Base-by-base conservation (phyloP, 371 early-diverging fungal species). In the Apophysomyces sp. region DNA sequence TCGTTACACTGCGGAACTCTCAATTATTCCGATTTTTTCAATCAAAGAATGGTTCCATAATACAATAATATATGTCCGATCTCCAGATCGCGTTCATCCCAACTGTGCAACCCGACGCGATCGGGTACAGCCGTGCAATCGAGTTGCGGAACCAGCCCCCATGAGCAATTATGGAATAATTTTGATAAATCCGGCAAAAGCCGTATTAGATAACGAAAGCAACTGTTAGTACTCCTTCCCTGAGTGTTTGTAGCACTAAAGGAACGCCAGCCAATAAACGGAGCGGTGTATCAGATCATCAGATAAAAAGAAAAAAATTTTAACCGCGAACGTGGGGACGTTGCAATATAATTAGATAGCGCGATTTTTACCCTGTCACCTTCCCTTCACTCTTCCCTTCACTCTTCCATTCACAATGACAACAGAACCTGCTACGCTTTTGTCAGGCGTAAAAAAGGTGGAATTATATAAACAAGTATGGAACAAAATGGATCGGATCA, bases 231-330 rank as follows among this genome's bases (percentile, higher is more conserved):
- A n/a, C n/a, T n/a, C n/a, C n/a, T n/a, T n/a, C 3, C 34, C 8
- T 34, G 11, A 34, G 34, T 13, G n/a, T 13, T 34, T 34, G 34
- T 34, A 34, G 8, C 13, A 34, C 34, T 11, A 21, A 21, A 21
- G 0, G 18, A 44, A 44, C 21, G 49, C 11, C 24, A 44, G 21
- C 21, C 49, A 8, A 21, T 21, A 21, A 18, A 21, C 21, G 4
- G 49, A 9, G 26, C 11, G 21, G 21, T n/a, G 37, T 44, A 44
- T 44, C 49, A 44, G 49, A 44, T 44, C 49, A 44, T 44, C 49
- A 44, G 49, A 44, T 44, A 44, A 44, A 44, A n/a, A n/a, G n/a
- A n/a, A n/a, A n/a, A n/a, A n/a, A 37, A 37, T 37, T 37, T 37
- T 37, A 13, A 13, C 37, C 12, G 5, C n/a, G 37, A 37, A 37